Evolutionary conservation across 2,329 filamentous ascomycete species (phyloP), one percentile per base, ranked within the genome.

Genomic region (Colletotrichum musicola): DNA sequence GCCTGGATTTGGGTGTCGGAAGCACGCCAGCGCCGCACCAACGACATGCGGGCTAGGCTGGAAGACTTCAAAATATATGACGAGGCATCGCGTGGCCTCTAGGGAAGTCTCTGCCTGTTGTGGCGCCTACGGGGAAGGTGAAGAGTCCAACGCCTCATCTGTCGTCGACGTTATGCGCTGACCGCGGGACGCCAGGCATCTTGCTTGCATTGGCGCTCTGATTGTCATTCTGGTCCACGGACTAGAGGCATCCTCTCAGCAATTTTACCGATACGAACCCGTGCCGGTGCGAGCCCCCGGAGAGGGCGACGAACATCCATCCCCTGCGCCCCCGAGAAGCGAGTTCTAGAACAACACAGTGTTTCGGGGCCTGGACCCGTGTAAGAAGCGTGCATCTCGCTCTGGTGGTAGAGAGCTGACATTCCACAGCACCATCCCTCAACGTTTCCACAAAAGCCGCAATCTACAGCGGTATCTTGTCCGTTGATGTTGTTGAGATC

Each of bases 1-100:
- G 79, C 79, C 7, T 82, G 80, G 80, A 78, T 81, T 6, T 81
- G 79, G 79, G 77, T 81, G 0, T 78, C 78, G 4, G 76, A 78
- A 27, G 74, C 75, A 18, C 76, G 77, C n/a, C 77, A 78, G 65
- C 53, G 62, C 14, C 71, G 76, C 13, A 76, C 76, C 2, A 74
- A 72, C 2, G 40, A 68, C 40, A 76, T 75, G 6, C 73, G 75
- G n/a, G 79, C 80, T 1, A 74, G 72, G 12, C 64, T 81, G 5
- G 76, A 78, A 27, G 80, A 81, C 67, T 80, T 81, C 73, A 79
- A 79, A 54, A 72, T 80, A 67, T 81, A 81, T 65, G 77, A 79
- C 54, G 79, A 80, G 54, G 80, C 80, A 1, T 77, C 79, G 4
- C 73, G 79, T 3, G 80, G 80, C 2, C 64, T 81, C 14, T 75